Evolutionary conservation across 179 eudicot genomes (phyloP).

Genomic region (Carnegiea gigantea): DNA sequence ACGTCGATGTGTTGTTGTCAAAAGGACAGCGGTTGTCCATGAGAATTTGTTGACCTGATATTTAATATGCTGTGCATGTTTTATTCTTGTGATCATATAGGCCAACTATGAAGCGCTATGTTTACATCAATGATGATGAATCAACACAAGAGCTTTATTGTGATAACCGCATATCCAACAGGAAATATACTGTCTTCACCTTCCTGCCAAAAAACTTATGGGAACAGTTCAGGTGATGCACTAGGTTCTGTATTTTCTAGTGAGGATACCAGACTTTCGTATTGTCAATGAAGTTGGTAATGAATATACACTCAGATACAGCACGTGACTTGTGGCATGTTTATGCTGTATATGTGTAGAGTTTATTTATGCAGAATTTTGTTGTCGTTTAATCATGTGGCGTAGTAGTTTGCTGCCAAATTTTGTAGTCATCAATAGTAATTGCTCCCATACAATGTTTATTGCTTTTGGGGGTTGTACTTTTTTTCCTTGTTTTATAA

Average conservation of each 20-base stretch:
- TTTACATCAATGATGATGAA: slow-evolving; percentile 80
- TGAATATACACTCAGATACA: neutral
- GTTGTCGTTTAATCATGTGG: neutral
- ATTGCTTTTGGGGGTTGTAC: neutral
- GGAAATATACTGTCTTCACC: slow-evolving; percentile 78
- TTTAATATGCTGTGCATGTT: neutral
- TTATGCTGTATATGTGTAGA: neutral
- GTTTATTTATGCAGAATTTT: neutral
- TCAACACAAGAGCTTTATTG: slow-evolving; percentile 57
- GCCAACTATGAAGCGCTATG: slow-evolving; percentile 73
- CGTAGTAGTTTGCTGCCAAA: neutral
- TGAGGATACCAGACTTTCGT: neutral
- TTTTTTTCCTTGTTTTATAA: neutral
- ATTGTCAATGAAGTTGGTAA: neutral
- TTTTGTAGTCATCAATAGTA: neutral
- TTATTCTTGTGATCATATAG: neutral
- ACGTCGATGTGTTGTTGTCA: neutral
- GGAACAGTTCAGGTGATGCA: slow-evolving; percentile 94
- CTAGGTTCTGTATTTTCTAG: neutral
- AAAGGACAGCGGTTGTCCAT: neutral
- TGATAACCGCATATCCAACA: slow-evolving; percentile 85
- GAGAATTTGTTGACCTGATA: neutral
- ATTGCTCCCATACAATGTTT: neutral
- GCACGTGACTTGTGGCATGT: neutral
- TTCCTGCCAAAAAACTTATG: slow-evolving; percentile 93